phyloP scores from a whole-genome alignment of 2,329 filamentous ascomycete species.

The Nothomitra cinnamomea region DNA sequence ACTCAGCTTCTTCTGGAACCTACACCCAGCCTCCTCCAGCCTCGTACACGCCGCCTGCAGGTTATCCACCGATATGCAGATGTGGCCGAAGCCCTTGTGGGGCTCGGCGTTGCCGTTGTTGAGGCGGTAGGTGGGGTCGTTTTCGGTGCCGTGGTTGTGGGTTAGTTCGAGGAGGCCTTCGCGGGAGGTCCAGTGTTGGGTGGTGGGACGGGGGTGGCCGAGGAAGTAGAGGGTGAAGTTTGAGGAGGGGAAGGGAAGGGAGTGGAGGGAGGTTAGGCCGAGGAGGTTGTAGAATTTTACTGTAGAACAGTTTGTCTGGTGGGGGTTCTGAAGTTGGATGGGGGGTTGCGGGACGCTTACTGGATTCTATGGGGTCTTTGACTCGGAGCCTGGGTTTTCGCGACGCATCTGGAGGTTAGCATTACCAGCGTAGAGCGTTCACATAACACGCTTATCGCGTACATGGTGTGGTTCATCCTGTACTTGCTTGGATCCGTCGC shows the following conservation, averaged over 20 bases:
- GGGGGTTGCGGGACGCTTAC: constrained; percentile 25
- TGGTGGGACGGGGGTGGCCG: constrained; percentile 60
- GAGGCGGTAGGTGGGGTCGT: constrained; percentile 61
- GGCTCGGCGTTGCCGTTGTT: constrained; percentile 88
- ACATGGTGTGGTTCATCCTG: constrained; percentile 43
- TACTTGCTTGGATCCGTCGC: constrained; percentile 42
- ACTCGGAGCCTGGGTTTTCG: constrained; percentile 54
- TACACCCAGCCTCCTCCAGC: constrained; percentile 77
- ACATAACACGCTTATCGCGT: constrained; percentile 15
- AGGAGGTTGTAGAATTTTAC: constrained; percentile 91
- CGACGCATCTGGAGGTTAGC: constrained; percentile 18
- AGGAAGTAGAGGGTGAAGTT: constrained; percentile 97
- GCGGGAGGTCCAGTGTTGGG: constrained; percentile 58
- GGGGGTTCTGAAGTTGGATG: constrained; percentile 3
- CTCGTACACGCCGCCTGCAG: constrained; percentile 81
- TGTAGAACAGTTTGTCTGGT: constrained; percentile 14
- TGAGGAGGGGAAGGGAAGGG: constrained; percentile 65
- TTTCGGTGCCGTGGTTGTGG: constrained; percentile 76
- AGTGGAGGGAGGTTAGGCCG: constrained; percentile 69
- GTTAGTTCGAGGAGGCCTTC: constrained; percentile 80
- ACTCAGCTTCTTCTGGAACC: constrained; percentile 85
- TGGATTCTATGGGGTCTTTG: constrained; percentile 74
- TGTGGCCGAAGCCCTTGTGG: constrained; percentile 63
- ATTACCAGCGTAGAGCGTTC: constrained; percentile 1
- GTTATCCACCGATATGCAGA: constrained; percentile 50